Evolutionary conservation across 352 stramenopile species (phyloP).

Genomic region (Phytophthora pluvialis): DNA sequence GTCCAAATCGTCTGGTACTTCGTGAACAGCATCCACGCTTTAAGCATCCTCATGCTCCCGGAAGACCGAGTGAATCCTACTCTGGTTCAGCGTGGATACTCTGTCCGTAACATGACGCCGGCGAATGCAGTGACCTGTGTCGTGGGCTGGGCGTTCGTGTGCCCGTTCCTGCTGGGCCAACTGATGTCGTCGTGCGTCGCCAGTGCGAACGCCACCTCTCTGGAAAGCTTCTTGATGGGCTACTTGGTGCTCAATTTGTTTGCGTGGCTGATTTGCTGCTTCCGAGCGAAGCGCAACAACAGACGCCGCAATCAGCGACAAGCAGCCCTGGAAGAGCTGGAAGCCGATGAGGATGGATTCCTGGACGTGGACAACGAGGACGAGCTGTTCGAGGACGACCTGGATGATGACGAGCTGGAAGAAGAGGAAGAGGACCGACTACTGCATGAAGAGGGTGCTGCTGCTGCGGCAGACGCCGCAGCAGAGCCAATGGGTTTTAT

Average conservation of each 20-base stretch:
- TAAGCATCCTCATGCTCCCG: conserved; percentile 65
- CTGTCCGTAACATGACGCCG: conserved; percentile 67
- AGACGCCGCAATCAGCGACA: conserved; percentile 45
- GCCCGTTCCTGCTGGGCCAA: conserved; percentile 74
- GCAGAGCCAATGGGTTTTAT: conserved; percentile 54
- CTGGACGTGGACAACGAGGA: conserved; percentile 44
- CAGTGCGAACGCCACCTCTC: conserved; percentile 46
- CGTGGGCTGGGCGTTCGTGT: conserved; percentile 74
- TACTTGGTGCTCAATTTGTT: conserved; percentile 79
- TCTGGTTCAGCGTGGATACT: conserved; percentile 71
- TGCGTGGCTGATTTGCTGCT: conserved; percentile 80
- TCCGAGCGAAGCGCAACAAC: conserved; percentile 54
- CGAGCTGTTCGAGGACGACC: conserved; percentile 48
- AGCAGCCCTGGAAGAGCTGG: conserved; percentile 42
- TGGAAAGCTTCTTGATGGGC: conserved; percentile 80
- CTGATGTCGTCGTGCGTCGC: conserved; percentile 61
- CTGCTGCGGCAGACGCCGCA: conserved; percentile 6
- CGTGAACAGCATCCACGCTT: conserved; percentile 64
- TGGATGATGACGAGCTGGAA: conserved; percentile 41
- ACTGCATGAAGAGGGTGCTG: conserved; percentile 15
- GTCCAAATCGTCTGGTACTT: conserved; percentile 83
- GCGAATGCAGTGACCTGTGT: conserved; percentile 57
- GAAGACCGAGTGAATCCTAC: conserved; percentile 66
- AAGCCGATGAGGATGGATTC: conserved; percentile 45
- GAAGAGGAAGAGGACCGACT: conserved; percentile 43